Evolutionary conservation across 208 protist genomes (phyloP).

Genomic region (Crithidia fasciculata): DNA sequence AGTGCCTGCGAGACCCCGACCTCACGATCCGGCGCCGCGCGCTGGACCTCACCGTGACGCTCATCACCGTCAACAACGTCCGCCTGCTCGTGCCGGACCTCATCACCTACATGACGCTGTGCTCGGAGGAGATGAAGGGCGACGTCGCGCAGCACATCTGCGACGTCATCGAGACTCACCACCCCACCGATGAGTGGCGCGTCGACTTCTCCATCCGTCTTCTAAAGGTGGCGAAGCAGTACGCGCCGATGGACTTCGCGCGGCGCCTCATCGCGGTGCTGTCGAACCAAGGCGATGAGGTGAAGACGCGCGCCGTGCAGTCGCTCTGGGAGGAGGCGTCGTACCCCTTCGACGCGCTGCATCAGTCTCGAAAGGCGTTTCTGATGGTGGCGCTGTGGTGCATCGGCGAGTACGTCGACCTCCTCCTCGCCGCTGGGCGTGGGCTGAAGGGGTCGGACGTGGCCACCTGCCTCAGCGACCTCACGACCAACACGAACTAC

Average conservation of each 20-base stretch:
- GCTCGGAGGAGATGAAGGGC: slow-evolving; percentile 92
- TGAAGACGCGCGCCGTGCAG: slow-evolving; percentile 89
- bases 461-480: slow-evolving; percentile 57
- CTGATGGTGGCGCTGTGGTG: slow-evolving; percentile 94
- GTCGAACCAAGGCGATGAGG: slow-evolving; percentile 75
- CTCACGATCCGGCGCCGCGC: slow-evolving; percentile 97
- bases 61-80: slow-evolving; percentile 96
- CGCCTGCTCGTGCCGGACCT: slow-evolving; percentile 95
- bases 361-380: slow-evolving; percentile 88
- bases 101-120: slow-evolving; percentile 93
- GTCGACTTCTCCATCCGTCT: slow-evolving; percentile 96
- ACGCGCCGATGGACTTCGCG: slow-evolving; percentile 72
- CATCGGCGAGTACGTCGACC: slow-evolving; percentile 97
- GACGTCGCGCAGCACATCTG: slow-evolving; percentile 95
- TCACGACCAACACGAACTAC: slow-evolving; percentile 79
- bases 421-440: slow-evolving; percentile 59
- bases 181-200: slow-evolving; percentile 96
- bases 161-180: slow-evolving; percentile 90
- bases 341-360: slow-evolving; percentile 73
- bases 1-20: slow-evolving; percentile 97
- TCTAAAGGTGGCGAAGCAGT: slow-evolving; percentile 80
- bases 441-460: slow-evolving; percentile 49
- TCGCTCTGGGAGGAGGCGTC: slow-evolving; percentile 91
- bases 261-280: slow-evolving; percentile 91
- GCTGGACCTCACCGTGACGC: slow-evolving; percentile 96